Conservation (phyloP, 495 filamentous ascomycete species). For the Pseudomonodictys pantanalensis region DNA sequence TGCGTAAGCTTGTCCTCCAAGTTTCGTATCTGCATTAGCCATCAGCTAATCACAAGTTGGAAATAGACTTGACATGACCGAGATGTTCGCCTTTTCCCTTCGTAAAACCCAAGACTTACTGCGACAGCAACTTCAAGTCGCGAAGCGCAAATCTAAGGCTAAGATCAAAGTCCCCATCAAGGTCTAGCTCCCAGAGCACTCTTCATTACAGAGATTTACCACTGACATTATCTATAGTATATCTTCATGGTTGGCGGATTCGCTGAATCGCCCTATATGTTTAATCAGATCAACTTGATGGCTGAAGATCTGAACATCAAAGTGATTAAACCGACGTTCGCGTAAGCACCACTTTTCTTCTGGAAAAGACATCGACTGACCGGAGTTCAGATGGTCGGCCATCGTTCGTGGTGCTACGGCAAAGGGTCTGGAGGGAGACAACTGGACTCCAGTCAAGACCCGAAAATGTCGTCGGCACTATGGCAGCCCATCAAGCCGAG, state of each 20-base stretch:
- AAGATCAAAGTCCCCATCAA: conserved; percentile 9
- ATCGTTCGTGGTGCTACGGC: conserved; percentile 12
- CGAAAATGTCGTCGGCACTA: conserved; percentile 19
- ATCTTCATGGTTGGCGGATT: conserved; percentile 22
- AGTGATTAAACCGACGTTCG: conserved; percentile 7
- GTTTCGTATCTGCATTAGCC: not conserved
- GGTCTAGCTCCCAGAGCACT: not conserved
- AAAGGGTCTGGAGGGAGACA: conserved; percentile 16
- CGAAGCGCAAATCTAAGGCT: not conserved
- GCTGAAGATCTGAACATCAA: not conserved
- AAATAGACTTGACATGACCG: conserved; percentile 5
- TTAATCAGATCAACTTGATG: not conserved
- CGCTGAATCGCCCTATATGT: conserved; percentile 21
- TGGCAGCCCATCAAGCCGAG: conserved; percentile 7
- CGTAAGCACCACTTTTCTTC: not conserved
- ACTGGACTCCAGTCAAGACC: not conserved
- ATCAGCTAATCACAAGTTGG: not conserved
- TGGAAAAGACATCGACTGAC: not conserved
- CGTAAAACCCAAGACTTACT: conserved; percentile 3
- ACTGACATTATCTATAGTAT: conserved; percentile 10
- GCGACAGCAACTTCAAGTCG: conserved; percentile 11
- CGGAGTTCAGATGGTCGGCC: conserved; percentile 6
- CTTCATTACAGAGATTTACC: no score
- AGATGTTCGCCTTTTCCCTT: conserved; percentile 17
- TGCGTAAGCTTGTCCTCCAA: not conserved